Base-by-base conservation (phyloP, 768 basidiomycete genomes). In the Pleurotus cornucopiae region DNA sequence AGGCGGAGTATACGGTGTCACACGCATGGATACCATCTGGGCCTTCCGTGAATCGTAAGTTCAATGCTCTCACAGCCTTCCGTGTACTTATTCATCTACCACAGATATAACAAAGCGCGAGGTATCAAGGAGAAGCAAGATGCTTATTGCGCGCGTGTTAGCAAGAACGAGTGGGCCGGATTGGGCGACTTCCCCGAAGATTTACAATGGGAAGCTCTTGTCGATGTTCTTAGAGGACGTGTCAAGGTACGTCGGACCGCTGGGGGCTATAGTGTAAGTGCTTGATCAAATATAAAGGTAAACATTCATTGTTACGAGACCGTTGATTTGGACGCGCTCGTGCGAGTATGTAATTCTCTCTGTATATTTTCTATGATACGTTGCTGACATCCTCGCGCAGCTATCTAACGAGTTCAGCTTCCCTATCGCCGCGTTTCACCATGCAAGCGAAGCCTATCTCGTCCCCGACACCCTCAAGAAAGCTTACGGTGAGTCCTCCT, bases 391-490 rank as follows among this genome's bases (percentile, higher is more conserved):
- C 49, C 40, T 46, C 5, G 14, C 25, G 5, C 7, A 75, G 69
- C 69, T 85, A 30, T 77, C 81, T 6, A 81, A 86, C 64, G 85
- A 87, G 65, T 87, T 86, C 60, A 79, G 86, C 62, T 89, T 89
- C 67, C 76, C 82, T 2, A 80, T 91, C 52, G 84, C 88, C 4
- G 84, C 85, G 1, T 84, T 91, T 67, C 90, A 91, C 57, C 84
- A 86, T 55, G 91, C 91, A 0, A 85, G 87, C 58, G 89, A 92
- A 63, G 83, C 89, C 0, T 94, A 88, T 65, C 79, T 94, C n/a
- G 87, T 94, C n/a, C 89, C 91, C 0, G 85, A 86, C 46, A 67
- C 88, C 1, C 72, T 95, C 61, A 91, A 88, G 72, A 79, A 80
- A 60, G 81, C 82, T 43, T 91, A 78, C 65, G 89, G 80, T 78